Evolutionary conservation across 2,329 filamentous ascomycete genomes (phyloP).

Genomic region (Fusarium odoratissimum): DNA sequence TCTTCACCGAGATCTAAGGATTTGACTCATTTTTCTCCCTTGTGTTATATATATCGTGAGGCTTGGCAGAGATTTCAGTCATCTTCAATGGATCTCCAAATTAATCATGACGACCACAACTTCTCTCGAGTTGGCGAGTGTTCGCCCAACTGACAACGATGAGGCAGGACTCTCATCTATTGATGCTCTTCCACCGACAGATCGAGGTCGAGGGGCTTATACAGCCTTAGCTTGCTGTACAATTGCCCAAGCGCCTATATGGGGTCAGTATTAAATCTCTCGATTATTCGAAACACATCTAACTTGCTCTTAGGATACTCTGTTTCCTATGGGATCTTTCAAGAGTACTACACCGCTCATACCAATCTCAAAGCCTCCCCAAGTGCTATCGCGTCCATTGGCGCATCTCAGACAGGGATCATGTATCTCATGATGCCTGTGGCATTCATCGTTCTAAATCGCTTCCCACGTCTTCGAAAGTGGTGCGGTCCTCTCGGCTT

Average conservation of each 20-base stretch:
- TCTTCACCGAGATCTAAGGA: slow-evolving; percentile 24
- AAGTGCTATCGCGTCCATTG: slow-evolving; percentile 42
- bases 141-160: neutral
- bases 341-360: slow-evolving; percentile 72
- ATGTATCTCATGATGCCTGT: slow-evolving; percentile 65
- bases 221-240: slow-evolving; percentile 47
- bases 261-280: slow-evolving; percentile 35
- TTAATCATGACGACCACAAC: slow-evolving; percentile 17
- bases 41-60: neutral
- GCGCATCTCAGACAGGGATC: slow-evolving; percentile 52
- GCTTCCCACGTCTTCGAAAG: slow-evolving; percentile 53
- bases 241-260: slow-evolving; percentile 49
- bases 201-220: slow-evolving; percentile 47
- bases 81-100: neutral
- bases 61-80: neutral
- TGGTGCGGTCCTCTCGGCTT: slow-evolving; percentile 58
- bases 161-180: slow-evolving; percentile 8
- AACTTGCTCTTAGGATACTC: slow-evolving; percentile 42
- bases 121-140: slow-evolving; percentile 27
- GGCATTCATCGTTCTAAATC: slow-evolving; percentile 58
- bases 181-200: slow-evolving; percentile 44
- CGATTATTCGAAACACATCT: neutral
- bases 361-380: slow-evolving; percentile 62
- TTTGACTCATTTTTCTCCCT: slow-evolving; percentile 4
- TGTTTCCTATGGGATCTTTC: slow-evolving; percentile 72